Conservation (phyloP, 1,139 yeast species). For the Wickerhamomyces sp. region DNA sequence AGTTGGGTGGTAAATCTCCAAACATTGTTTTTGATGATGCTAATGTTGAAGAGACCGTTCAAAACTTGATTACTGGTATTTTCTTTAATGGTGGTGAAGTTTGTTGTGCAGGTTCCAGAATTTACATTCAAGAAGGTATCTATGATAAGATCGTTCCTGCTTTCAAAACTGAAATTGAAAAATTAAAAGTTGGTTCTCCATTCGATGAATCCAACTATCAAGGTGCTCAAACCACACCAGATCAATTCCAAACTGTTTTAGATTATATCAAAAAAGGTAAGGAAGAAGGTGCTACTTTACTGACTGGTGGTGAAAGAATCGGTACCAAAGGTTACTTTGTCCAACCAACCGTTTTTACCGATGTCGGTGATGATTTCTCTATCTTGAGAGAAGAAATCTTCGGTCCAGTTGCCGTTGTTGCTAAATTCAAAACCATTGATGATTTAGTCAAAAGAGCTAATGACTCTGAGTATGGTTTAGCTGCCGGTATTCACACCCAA, state of each 20-base stretch:
- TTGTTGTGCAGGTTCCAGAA: slow-evolving; percentile 84
- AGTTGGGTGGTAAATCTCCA: slow-evolving; percentile 86
- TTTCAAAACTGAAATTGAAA: slow-evolving; percentile 48
- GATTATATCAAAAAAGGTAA: slow-evolving; percentile 70
- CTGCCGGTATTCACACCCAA: slow-evolving; percentile 79
- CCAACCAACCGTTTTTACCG: slow-evolving; percentile 75
- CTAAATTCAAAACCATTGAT: slow-evolving; percentile 68
- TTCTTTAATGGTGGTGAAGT: slow-evolving; percentile 86
- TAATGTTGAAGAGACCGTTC: slow-evolving; percentile 58
- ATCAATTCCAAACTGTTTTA: slow-evolving; percentile 73
- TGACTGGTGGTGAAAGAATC: slow-evolving; percentile 73
- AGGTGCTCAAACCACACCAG: slow-evolving; percentile 81
- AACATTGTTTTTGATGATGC: slow-evolving; percentile 75
- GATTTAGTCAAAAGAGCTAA: slow-evolving; percentile 70
- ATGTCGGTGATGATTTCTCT: slow-evolving; percentile 61
- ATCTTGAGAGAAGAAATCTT: slow-evolving; percentile 82
- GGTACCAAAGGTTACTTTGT: slow-evolving; percentile 71
- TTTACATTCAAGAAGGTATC: slow-evolving; percentile 70
- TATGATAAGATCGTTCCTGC: slow-evolving; percentile 62
- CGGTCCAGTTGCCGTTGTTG: slow-evolving; percentile 77
- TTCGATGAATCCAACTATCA: slow-evolving; percentile 67
- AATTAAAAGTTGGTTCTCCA: slow-evolving; percentile 67
- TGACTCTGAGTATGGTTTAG: slow-evolving; percentile 74
- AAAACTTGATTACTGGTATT: slow-evolving; percentile 56
- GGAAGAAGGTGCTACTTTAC: slow-evolving; percentile 67